Conservation (phyloP, 352 stramenopile genomes). For the Globisporangium cederbergense region DNA sequence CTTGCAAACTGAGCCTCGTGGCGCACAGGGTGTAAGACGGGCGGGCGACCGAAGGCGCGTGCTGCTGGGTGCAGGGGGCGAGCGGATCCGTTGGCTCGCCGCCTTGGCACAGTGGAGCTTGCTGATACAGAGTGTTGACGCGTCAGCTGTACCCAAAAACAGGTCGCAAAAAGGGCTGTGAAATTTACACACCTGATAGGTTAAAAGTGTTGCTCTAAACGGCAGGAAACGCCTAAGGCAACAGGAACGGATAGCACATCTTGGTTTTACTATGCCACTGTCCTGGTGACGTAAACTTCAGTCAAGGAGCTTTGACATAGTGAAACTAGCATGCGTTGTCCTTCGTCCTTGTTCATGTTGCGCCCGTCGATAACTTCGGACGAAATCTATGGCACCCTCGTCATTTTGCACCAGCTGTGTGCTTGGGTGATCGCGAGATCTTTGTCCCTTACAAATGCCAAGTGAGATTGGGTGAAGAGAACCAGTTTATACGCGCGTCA, state of each 20-base stretch:
- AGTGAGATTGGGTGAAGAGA: neutral
- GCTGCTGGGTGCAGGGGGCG: neutral
- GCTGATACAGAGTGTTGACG: constrained; percentile 14
- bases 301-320: too few relatives aligned
- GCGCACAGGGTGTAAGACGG: neutral
- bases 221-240: too few relatives aligned
- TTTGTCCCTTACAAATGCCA: constrained; percentile 1
- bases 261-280: neutral
- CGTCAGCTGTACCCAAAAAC: constrained; percentile 10
- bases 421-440: constrained; percentile 1
- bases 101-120: neutral
- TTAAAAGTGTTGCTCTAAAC: neutral
- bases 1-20: constrained; percentile 34
- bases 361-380: too few relatives aligned
- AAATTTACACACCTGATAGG: neutral
- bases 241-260: neutral
- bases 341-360: neutral
- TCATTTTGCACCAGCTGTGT: neutral
- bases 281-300: too few relatives aligned
- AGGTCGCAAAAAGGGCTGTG: neutral
- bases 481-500: constrained; percentile 1
- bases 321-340: too few relatives aligned
- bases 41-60: constrained; percentile 1
- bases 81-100: neutral
- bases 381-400: neutral